Base-by-base conservation (phyloP, 345 rosid genomes). In the Trapa incisa region DNA sequence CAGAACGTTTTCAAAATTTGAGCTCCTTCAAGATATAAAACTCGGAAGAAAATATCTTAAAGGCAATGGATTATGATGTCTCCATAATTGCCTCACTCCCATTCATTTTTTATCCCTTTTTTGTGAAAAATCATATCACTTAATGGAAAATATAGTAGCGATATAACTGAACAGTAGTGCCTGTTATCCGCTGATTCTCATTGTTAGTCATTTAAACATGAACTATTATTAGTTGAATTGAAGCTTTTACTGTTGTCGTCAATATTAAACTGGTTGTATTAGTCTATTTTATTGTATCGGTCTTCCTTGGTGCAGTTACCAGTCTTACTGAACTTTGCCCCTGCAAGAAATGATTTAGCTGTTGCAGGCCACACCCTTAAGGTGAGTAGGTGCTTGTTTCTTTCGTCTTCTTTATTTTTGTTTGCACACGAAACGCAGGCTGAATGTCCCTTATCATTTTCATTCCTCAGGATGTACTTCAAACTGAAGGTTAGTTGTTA, bases 401-500 rank as follows among this genome's bases (percentile, higher is more conserved):
- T 43, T 65, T 39, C 67, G 33, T 64, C 65, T 22, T 61, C 5
- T 29, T 61, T 37, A 36, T 71, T 69, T 79, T 22, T 8, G 62
- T 37, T 47, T 14, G 43, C 39, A 37, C 37, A 63, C 61, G 7
- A 11, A 6, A 65, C 72, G 67, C 48, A 50, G 17, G 73, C 71
- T 83, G 68, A 83, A 67, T 65, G 42, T 69, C 75, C 73, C 70
- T 58, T 39, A 53, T 39, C 9, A 41, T 1, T 75, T 70, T 66
- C 52, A 2, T 67, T 75, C 43, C 75, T 85, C 85, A 91, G 96
- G 84, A 69, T 52, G 72, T 71, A 39, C 74, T 71, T 68, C 75
- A 75, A 71, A 75, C 78, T 64, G 78, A 71, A 53, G 96, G 97
- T 91, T 71, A 80, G 90, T 39, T 42, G 5, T 42, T 17, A 38